A percentile compares a stretch with the other conserved stretches of the same genome.
These are phyloP conservation scores for Suhomyces kilbournensis DNA, from an alignment of 805 yeast genomes.

Conservation along the genomic window DNA sequence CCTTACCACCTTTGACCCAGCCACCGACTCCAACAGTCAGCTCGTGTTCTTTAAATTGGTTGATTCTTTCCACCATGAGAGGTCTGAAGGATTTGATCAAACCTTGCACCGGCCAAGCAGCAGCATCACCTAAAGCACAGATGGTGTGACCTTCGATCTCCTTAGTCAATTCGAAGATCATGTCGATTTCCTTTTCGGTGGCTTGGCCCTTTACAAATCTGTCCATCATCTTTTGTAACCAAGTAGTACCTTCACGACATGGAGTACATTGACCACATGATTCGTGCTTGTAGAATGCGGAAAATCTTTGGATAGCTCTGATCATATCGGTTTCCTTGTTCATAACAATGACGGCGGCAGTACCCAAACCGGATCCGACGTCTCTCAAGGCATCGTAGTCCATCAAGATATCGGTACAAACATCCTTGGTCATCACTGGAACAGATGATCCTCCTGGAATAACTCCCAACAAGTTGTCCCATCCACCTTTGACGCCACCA, in stretches of 20 bases:
- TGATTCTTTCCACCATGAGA: conserved; percentile 71
- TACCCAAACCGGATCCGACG: conserved; percentile 84
- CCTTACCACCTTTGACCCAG: conserved; percentile 62
- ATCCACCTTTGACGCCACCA: conserved; percentile 88
- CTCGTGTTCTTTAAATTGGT: conserved; percentile 53
- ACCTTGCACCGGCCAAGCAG: conserved; percentile 93
- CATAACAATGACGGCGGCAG: conserved; percentile 92
- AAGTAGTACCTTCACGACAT: conserved; percentile 90
- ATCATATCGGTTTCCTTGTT: conserved; percentile 82
- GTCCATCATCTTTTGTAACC: conserved; percentile 81
- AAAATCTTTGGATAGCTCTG: conserved; percentile 80
- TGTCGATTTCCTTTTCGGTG: conserved; percentile 74
- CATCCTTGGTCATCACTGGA: conserved; percentile 69
- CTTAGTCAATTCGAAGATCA: conserved; percentile 79
- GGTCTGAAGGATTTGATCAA: conserved; percentile 83
- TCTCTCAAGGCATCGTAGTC: conserved; percentile 85
- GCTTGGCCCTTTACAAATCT: conserved; percentile 80
- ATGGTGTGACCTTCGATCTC: conserved; percentile 90
- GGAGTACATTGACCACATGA: conserved; percentile 95
- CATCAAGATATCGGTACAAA: conserved; percentile 72
- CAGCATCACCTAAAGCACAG: conserved; percentile 90
- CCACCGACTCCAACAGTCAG: conserved; percentile 64
- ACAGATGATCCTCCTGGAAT: conserved; percentile 91
- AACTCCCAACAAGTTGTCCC: conserved; percentile 86
- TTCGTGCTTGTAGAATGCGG: conserved; percentile 86